These are phyloP conservation scores for Vigna nakashimae DNA, from an alignment of 306 rosid genomes.

Conservation along the genomic window DNA sequence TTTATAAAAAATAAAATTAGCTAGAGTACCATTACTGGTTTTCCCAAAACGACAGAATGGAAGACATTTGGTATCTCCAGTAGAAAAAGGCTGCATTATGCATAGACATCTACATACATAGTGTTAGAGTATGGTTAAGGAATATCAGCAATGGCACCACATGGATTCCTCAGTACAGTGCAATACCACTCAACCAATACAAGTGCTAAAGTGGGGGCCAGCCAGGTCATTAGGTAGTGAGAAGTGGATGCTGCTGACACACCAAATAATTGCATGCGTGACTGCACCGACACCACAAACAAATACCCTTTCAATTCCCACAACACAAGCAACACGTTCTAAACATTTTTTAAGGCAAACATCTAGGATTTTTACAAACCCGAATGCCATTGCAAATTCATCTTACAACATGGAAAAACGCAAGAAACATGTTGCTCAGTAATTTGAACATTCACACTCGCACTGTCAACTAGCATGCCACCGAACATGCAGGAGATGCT, in stretches of 20 bases:
- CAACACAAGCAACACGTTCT: not conserved
- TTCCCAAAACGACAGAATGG: not conserved
- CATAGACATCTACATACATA: constrained; percentile 1
- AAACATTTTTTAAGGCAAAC: constrained; percentile 50
- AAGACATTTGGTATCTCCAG: not conserved
- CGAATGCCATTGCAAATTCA: constrained; percentile 3
- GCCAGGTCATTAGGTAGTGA: constrained; percentile 15
- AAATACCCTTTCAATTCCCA: not conserved
- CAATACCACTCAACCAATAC: not conserved
- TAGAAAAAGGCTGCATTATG: too few relatives aligned
- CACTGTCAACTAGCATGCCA: constrained; percentile 57
- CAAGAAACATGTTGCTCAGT: constrained; percentile 30
- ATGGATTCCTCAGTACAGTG: not conserved
- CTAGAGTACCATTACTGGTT: not conserved
- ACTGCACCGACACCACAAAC: constrained; percentile 11
- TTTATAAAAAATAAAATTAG: not conserved
- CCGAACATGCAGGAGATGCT: constrained; percentile 64
- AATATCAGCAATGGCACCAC: constrained; percentile 3
- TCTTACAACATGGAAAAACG: constrained; percentile 31
- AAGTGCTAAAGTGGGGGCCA: constrained; percentile 10
- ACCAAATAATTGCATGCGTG: not conserved
- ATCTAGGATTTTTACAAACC: constrained; percentile 48
- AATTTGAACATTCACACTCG: not conserved
- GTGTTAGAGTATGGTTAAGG: not conserved
- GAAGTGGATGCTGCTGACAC: not conserved